Evolutionary conservation across 2,329 filamentous ascomycete species (phyloP).

Genomic region (Mycocentrospora acerina): DNA sequence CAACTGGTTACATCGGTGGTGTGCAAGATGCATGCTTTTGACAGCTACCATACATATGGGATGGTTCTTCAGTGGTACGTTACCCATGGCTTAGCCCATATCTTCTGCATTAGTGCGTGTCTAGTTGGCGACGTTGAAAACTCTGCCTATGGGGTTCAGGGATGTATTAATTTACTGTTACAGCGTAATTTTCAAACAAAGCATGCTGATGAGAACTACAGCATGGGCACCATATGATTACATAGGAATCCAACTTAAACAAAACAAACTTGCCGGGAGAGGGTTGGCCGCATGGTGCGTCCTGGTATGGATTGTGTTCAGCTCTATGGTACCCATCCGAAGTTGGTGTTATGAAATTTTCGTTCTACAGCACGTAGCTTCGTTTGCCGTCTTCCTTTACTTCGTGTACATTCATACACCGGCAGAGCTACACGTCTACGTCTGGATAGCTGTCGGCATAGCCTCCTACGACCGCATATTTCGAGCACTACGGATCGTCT

Average conservation of each 20-base stretch:
- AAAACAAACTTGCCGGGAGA: constrained; percentile 67
- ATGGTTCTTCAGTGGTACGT: constrained; percentile 57
- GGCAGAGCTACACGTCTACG: constrained; percentile 57
- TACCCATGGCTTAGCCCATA: no score
- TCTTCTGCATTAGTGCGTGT: no score
- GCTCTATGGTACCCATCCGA: constrained; percentile 64
- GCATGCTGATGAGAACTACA: constrained; percentile 10
- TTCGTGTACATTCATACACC: constrained; percentile 66
- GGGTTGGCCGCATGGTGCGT: constrained; percentile 68
- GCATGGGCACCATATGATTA: constrained; percentile 65
- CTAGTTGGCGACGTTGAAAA: no score
- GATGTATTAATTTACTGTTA: no score
- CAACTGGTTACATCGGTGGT: constrained; percentile 75
- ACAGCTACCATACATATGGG: constrained; percentile 70
- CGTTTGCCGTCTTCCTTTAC: constrained; percentile 63
- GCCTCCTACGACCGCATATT: constrained; percentile 64
- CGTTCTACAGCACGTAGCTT: constrained; percentile 66
- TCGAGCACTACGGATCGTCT: constrained; percentile 43
- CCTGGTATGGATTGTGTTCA: constrained; percentile 65
- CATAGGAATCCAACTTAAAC: constrained; percentile 58
- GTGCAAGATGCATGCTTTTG: constrained; percentile 67
- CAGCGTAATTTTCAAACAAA: not conserved
- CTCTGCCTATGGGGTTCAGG: no score
- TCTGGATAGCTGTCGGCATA: constrained; percentile 67
- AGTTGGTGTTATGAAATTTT: constrained; percentile 70